Evolutionary conservation across 495 filamentous ascomycete species (phyloP).

Genomic region (Evernia prunastri): DNA sequence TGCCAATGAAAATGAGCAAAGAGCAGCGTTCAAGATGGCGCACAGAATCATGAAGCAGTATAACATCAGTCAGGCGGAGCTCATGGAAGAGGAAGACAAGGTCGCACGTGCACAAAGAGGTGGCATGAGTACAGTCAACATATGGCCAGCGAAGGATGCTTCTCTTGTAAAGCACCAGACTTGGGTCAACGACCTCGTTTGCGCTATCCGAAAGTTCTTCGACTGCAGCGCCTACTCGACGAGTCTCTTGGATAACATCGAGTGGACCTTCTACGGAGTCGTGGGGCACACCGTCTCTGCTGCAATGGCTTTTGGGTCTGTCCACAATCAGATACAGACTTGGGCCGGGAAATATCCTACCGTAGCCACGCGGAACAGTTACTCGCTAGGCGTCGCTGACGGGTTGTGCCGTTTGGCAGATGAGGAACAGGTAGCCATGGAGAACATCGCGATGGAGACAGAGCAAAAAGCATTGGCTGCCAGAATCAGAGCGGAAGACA

Average conservation of each 20-base stretch:
- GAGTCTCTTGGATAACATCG: constrained; percentile 1
- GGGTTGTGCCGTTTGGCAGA: constrained; percentile 29
- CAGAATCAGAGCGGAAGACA: constrained; percentile 24
- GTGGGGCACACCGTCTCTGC: constrained; percentile 32
- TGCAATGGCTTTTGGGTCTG: constrained; percentile 30
- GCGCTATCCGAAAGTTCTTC: constrained; percentile 23
- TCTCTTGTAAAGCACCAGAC: constrained; percentile 10
- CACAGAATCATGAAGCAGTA: constrained; percentile 30
- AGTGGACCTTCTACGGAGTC: constrained; percentile 34
- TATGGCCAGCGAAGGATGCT: constrained; percentile 11
- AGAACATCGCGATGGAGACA: constrained; percentile 24
- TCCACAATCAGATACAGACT: constrained; percentile 31
- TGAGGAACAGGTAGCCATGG: constrained; percentile 26
- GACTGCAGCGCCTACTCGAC: constrained; percentile 24
- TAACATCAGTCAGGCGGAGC: constrained; percentile 29
- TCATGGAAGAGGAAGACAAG: constrained; percentile 25
- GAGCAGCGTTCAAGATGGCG: constrained; percentile 30
- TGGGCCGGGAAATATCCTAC: constrained; percentile 29
- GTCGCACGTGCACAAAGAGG: constrained; percentile 25
- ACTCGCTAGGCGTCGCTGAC: constrained; percentile 30
- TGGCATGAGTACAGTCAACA: constrained; percentile 22
- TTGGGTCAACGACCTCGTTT: constrained; percentile 16
- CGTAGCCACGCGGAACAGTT: constrained; percentile 27
- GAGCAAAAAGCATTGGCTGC: constrained; percentile 24
- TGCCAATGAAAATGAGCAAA: constrained; percentile 27